Evolutionary conservation across 2,329 filamentous ascomycete genomes (phyloP).

Genomic region (Colletotrichum musicola): DNA sequence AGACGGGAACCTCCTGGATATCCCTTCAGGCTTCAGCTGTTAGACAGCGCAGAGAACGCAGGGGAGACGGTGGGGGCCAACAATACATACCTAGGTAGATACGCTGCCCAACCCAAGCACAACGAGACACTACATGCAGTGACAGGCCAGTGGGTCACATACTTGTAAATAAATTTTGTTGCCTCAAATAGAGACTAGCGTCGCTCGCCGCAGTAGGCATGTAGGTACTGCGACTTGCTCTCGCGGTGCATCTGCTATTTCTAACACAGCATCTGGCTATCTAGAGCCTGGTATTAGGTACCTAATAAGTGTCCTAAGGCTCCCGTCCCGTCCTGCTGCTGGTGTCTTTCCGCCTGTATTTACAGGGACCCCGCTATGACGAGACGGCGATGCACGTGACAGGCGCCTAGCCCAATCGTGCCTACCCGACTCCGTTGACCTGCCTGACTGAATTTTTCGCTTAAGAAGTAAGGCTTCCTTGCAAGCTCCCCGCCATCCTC

Average conservation of each 20-base stretch:
- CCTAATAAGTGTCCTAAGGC: neutral
- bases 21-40: too few relatives aligned
- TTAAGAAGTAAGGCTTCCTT: conserved; percentile 48
- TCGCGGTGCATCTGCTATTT: too few relatives aligned
- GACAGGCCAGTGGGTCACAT: too few relatives aligned
- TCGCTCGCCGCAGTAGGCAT: neutral
- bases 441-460: conserved; percentile 58
- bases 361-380: conserved; percentile 35
- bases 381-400: conserved; percentile 37
- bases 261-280: too few relatives aligned
- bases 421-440: conserved; percentile 38
- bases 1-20: too few relatives aligned
- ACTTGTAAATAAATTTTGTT: too few relatives aligned
- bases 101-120: too few relatives aligned
- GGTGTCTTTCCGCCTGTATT: neutral
- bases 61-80: too few relatives aligned
- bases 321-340: neutral
- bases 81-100: too few relatives aligned
- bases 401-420: conserved; percentile 35
- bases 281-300: neutral
- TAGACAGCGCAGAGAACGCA: too few relatives aligned
- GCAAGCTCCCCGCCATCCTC: conserved; percentile 57
- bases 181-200: too few relatives aligned
- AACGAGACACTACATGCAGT: too few relatives aligned
- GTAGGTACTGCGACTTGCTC: neutral